Evolutionary conservation across 352 stramenopile genomes (phyloP), one percentile per base, ranked within the genome.

Genomic region (Globisporangium solare): DNA sequence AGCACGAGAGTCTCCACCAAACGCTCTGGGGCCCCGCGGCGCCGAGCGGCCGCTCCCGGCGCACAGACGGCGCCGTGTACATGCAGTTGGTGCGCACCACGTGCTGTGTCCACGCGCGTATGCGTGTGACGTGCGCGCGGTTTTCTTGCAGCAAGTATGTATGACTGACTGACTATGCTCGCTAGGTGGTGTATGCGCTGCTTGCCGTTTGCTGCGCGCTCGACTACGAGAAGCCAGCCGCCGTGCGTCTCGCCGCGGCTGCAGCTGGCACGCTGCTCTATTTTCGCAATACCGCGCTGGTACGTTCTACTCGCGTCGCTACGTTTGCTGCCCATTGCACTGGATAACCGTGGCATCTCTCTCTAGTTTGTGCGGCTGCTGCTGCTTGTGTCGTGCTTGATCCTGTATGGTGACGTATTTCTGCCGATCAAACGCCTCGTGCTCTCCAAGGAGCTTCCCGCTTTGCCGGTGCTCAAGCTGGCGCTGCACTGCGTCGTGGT

Each of bases 271-370:
- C 70, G 24, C 51, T 89, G 43, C 45, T 88, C 17, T 87, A 91
- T 60, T 89, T 91, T 41, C 80, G 80, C 58, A 89, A 67, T 49
- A 76, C 70, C 31, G 63, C 57, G 14, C 53, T 91, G 63, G 80
- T 88, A 56, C 12, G 66, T 61, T 35, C 27, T 35, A 1, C 3
- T 35, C 27, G 6, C 27, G 27, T 35, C 27, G 6, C 27, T 35
- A 35, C 5, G 27, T 35, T n/a, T n/a, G n/a, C n/a, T 10, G 7
- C 7, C 27, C 27, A 35, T 35, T 35, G 27, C 27, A 35, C 5
- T 35, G 27, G 7, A 35, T 47, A n/a, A n/a, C n/a, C n/a, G 31
- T 68, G 18, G 32, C 48, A 17, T 22, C 11, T 35, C 32, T 46
- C 18, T 14, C 66, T 43, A 91, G 79, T 89, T 84, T 55, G 54